Percentiles rank a stretch among this genome's conserved stretches.
phyloP scores from a whole-genome alignment of 306 rosid species.

The Prunus armeniaca region DNA sequence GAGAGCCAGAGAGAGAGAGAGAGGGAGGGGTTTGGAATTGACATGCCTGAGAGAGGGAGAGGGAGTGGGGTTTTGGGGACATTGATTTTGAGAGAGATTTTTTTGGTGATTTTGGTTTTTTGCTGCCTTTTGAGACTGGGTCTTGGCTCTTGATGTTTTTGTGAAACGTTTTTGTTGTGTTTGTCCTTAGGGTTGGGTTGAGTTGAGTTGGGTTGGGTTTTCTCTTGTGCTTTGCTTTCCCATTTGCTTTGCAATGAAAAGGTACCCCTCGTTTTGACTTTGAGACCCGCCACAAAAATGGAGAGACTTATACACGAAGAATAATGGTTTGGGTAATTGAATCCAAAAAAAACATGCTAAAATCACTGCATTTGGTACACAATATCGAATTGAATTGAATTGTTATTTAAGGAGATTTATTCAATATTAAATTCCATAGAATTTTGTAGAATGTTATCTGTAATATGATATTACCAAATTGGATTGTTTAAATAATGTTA shows the following conservation, averaged over 20 bases:
- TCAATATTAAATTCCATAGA: too few species aligned
- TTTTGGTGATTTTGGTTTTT: conserved; percentile 1
- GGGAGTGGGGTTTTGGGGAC: conserved; percentile 46
- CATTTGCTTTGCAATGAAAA: not conserved
- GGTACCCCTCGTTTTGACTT: too few species aligned
- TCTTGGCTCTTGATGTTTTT: not conserved
- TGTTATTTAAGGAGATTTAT: too few species aligned
- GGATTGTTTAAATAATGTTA: too few species aligned
- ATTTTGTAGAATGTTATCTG: too few species aligned
- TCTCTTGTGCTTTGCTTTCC: not conserved
- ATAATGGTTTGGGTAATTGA: too few species aligned
- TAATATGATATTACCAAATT: too few species aligned
- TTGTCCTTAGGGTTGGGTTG: not conserved
- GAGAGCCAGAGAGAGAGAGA: too few species aligned
- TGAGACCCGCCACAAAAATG: not conserved
- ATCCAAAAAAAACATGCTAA: too few species aligned
- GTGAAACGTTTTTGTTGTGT: not conserved
- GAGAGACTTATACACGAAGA: not conserved
- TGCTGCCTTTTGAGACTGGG: not conserved
- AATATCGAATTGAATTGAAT: too few species aligned
- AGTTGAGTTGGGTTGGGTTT: not conserved
- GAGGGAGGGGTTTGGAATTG: conserved; percentile 16
- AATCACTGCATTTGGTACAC: too few species aligned
- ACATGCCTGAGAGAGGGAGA: conserved; percentile 48
- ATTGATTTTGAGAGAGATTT: conserved; percentile 15